Conservation (phyloP, 148 eudicot genomes). For the Rhododendron ferrugineum region DNA sequence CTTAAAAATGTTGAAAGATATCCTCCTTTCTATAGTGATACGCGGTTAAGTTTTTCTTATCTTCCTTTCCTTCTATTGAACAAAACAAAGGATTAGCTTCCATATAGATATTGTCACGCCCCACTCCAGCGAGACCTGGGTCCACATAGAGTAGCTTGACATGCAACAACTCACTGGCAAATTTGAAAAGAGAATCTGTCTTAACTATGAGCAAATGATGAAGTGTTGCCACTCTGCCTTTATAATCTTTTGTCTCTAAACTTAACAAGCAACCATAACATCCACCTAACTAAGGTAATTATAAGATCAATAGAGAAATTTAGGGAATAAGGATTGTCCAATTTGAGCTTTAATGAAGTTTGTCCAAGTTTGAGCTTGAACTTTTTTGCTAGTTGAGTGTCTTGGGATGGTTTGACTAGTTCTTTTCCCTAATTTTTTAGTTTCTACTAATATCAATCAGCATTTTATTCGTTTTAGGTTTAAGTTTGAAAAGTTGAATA, state of each 20-base stretch:
- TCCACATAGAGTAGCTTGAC: neutral
- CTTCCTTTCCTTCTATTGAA: neutral
- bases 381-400: neutral
- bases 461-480: neutral
- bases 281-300: neutral
- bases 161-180: neutral
- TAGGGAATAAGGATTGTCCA: neutral
- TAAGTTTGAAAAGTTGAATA: neutral
- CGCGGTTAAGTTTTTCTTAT: neutral
- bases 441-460: neutral
- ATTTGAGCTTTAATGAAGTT: too few species aligned
- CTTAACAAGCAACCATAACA: neutral
- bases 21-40: neutral
- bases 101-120: neutral
- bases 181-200: neutral
- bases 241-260: neutral
- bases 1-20: neutral
- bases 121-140: neutral
- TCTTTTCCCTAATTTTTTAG: neutral
- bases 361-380: neutral
- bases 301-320: neutral
- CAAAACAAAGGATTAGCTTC: neutral
- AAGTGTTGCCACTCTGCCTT: neutral
- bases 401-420: neutral
- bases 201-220: neutral